Base-by-base conservation (phyloP, 192 early-diverging fungal genomes). In the Oehlia diaphana region DNA sequence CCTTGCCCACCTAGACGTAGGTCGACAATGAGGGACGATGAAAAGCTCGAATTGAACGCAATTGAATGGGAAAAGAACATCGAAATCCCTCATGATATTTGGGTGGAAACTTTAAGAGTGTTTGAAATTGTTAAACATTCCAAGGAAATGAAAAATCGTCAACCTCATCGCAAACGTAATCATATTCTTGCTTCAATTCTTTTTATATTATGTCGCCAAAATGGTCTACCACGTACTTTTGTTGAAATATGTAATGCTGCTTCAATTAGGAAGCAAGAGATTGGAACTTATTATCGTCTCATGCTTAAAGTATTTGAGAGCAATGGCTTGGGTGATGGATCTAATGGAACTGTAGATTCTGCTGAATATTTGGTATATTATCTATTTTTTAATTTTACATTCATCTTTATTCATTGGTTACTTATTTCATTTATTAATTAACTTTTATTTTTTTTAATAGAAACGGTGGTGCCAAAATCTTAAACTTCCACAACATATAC, bases 141-240 rank as follows among this genome's bases (percentile, higher is more conserved):
- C 68, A 90, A 90, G 79, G 87, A 87, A 42, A 87, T 92, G 77
- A 89, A 91, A 79, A 92, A 91, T 82, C 83, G 91, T 19, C 91
- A 92, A 79, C 91, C 91, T 39, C 82, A 88, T 26, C 87, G 90
- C 13, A 91, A 89, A 84, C 84, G 88, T 23, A 86, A 89, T 61
- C 89, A 88, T 13, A 92, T 92, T 47, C 84, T 91, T 35, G 91
- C 90, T 0, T 89, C 91, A 1, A 84, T 92, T 4, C 82, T 91
- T 64, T 88, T 89, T 23, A 91, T 90, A 71, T 82, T 90, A 64
- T 92, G 91, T 50, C 86, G 91, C 5, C 82, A 83, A 72, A 85
- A 87, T 66, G 86, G 86, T 10, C 85, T 87, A 21, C 90, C 91
- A 4, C 85, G 91, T 1, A 92, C 91, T 13, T 90, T 92, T 81